Conservation (phyloP, 1,139 yeast genomes). For the Candida tropicalis region DNA sequence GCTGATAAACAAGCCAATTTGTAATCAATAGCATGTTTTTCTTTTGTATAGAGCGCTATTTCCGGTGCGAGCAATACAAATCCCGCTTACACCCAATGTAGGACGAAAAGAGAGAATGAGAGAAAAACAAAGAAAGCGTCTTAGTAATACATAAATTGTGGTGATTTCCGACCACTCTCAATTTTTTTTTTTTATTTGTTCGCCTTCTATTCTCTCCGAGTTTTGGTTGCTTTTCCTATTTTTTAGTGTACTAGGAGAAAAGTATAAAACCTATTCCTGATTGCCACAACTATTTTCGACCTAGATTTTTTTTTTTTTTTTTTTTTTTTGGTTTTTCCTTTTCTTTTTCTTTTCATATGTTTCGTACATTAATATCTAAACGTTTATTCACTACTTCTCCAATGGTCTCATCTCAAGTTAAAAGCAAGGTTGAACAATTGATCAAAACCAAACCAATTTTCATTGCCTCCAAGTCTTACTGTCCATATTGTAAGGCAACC, state of each 20-base stretch:
- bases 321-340: background rate
- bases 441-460: slow-evolving; percentile 72
- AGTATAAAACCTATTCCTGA: background rate
- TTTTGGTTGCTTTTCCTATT: too few relatives aligned
- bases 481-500: slow-evolving; percentile 75
- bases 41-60: background rate
- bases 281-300: background rate
- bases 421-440: slow-evolving; percentile 60
- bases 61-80: background rate
- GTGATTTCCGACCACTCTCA: background rate
- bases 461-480: slow-evolving; percentile 76
- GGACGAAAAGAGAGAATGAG: too few relatives aligned
- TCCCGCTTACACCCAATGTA: background rate
- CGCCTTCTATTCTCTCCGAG: background rate
- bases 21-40: background rate
- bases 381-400: slow-evolving; percentile 15
- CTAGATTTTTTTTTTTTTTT: background rate
- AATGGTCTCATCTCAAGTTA: slow-evolving; percentile 52
- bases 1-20: slow-evolving; percentile 9
- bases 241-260: background rate
- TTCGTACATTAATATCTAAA: slow-evolving; percentile 3
- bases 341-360: background rate
- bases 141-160: background rate
- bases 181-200: background rate
- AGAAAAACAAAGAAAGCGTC: too few relatives aligned